phyloP scores from a whole-genome alignment of 1,284 basidiomycete species.

The Sanguinoderma infundibulare region DNA sequence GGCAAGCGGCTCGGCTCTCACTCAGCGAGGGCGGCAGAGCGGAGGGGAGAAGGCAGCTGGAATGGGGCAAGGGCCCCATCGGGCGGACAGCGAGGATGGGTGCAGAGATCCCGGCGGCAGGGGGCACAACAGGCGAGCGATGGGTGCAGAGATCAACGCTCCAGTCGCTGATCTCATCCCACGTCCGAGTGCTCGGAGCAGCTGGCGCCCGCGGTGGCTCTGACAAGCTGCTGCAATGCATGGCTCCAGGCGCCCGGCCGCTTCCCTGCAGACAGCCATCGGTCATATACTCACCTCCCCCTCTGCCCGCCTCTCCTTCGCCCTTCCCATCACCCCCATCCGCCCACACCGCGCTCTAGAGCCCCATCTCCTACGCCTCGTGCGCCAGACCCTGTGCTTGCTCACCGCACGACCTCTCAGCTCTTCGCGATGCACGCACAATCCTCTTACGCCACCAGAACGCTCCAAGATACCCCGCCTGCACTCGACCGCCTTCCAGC shows the following conservation, averaged over 20 bases:
- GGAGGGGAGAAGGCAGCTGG: not conserved
- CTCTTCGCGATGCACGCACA: not conserved
- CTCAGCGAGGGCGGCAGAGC: not conserved
- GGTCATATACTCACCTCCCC: not conserved
- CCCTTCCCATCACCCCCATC: not conserved
- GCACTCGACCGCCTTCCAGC: slow-evolving; percentile 44
- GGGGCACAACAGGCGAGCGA: not conserved
- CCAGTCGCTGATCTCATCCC: not conserved
- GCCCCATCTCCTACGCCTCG: not conserved
- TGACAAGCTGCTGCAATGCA: too few species aligned
- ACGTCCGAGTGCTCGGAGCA: too few species aligned
- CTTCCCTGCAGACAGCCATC: not conserved
- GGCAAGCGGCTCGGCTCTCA: not conserved
- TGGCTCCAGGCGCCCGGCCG: not conserved
- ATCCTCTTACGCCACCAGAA: not conserved
- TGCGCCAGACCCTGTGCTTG: too few species aligned
- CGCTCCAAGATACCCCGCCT: not conserved
- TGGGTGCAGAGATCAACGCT: not conserved
- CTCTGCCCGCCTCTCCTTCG: not conserved
- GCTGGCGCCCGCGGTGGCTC: too few species aligned
- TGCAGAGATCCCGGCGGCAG: not conserved
- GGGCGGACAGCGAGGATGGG: not conserved
- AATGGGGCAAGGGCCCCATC: not conserved
- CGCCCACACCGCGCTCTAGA: not conserved
- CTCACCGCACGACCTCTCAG: not conserved